Base-by-base conservation (phyloP, 345 rosid species). In the Theobroma cacao region DNA sequence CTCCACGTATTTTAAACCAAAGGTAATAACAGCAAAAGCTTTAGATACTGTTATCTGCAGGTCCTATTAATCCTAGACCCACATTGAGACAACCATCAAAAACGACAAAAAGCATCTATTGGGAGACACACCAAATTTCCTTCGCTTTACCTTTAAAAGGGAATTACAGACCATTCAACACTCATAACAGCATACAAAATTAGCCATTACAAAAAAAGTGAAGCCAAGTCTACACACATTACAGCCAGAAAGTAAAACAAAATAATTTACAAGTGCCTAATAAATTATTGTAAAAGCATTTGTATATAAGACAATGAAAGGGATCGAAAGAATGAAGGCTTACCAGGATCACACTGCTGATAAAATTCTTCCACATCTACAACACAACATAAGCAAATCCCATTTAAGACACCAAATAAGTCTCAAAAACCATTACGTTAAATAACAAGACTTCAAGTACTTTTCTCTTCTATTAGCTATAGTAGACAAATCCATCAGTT, bases 291-390 rank as follows among this genome's bases (percentile, higher is more conserved):
- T 62, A 40, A 47, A 47, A 47, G 31, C 62, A 26, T 58, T 58
- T 26, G 31, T 9, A 56, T 9, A 56, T 56, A 56, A 55, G 28
- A 58, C 62, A 58, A 48, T 4, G 13, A 63, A 71, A 79, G 53
- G 22, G 52, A 22, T 8, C 0, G 48, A 62, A 12, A 72, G 34
- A 81, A 58, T 36, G 10, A 79, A 83, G 43, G 83, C 87, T 84
- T 68, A 89, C 94, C 92, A 68, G 94, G 94, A 86, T 91, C 94
- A 62, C 94, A 91, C 82, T 87, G 91, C 75, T 79, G 83, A 77
- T 74, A 89, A 78, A 91, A 91, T 70, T 85, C 89, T 75, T 89
- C 88, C 7, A 88, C 92, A 79, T 91, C 94, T 89, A 85, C 90
- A 81, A 62, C 50, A 83, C 15, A 43, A 69, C 17, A 70, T 36